These are phyloP conservation scores for Ceratocystis cubensis DNA, from an alignment of 2,329 filamentous ascomycete genomes.

Conservation along the genomic window DNA sequence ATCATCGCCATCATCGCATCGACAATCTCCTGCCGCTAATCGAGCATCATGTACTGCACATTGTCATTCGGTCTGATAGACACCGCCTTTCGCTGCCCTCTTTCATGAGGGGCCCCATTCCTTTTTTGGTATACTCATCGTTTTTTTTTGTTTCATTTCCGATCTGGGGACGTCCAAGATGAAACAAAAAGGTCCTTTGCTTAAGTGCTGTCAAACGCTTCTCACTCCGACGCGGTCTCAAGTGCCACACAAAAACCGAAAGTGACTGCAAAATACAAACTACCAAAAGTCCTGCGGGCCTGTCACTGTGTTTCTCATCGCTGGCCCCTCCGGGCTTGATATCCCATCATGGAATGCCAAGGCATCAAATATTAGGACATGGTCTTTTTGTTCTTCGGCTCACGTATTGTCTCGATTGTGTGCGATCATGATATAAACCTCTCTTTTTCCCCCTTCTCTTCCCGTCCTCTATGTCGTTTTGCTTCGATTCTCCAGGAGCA, in stretches of 20 bases:
- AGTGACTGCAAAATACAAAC: background rate
- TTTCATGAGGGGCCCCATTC: background rate
- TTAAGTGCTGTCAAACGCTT: background rate
- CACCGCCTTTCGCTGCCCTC: background rate
- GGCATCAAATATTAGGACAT: background rate
- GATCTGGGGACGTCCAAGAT: background rate
- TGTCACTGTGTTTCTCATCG: background rate
- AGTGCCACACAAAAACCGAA: background rate
- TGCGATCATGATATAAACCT: background rate
- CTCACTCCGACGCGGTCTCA: constrained; percentile 7
- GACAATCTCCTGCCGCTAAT: background rate
- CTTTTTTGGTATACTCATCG: background rate
- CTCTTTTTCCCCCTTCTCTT: background rate
- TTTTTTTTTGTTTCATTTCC: background rate
- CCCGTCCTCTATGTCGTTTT: background rate
- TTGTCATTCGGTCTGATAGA: background rate
- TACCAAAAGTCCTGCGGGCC: background rate
- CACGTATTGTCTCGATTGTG: background rate
- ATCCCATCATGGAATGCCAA: background rate
- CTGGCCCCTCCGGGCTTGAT: background rate
- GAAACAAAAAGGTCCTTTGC: background rate
- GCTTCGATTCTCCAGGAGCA: background rate
- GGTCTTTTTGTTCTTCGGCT: background rate
- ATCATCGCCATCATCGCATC: background rate
- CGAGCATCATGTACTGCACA: background rate